These are phyloP conservation scores for Chrysoporthe deuterocubensis DNA, from an alignment of 2,329 filamentous ascomycete species.

Conservation along the genomic window DNA sequence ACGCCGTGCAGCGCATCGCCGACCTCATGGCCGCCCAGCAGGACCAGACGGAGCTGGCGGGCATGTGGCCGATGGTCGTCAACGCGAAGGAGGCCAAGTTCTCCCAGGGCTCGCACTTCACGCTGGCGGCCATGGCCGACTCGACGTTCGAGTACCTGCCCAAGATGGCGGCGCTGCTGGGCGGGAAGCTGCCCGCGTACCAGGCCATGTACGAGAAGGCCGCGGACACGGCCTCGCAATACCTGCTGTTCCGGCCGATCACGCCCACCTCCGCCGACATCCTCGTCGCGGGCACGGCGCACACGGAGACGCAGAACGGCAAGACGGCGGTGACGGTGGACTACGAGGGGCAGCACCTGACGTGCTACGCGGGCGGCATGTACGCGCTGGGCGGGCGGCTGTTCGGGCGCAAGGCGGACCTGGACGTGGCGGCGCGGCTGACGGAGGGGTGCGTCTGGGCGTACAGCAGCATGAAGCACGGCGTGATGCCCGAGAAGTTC, in stretches of 20 bases:
- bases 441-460: constrained; percentile 57
- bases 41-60: constrained; percentile 20
- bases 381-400: constrained; percentile 53
- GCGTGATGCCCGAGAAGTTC: constrained; percentile 58
- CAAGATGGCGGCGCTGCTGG: constrained; percentile 58
- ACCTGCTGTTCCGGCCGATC: constrained; percentile 68
- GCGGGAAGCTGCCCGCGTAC: constrained; percentile 59
- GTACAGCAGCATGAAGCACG: constrained; percentile 51
- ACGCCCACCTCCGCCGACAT: constrained; percentile 58
- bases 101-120: constrained; percentile 36
- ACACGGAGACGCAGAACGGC: constrained; percentile 30
- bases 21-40: constrained; percentile 30
- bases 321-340: constrained; percentile 25
- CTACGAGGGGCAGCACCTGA: constrained; percentile 50
- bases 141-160: constrained; percentile 48
- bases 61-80: constrained; percentile 28
- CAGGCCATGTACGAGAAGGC: constrained; percentile 59
- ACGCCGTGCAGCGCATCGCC: constrained; percentile 37
- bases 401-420: constrained; percentile 45
- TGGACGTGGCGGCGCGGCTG: constrained; percentile 49
- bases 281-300: constrained; percentile 53
- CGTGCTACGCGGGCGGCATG: constrained; percentile 57
- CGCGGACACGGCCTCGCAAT: constrained; percentile 57
- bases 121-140: constrained; percentile 46
- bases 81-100: constrained; percentile 18